phyloP scores from a whole-genome alignment of 371 early-diverging fungal species.

The Nematocida displodere region DNA sequence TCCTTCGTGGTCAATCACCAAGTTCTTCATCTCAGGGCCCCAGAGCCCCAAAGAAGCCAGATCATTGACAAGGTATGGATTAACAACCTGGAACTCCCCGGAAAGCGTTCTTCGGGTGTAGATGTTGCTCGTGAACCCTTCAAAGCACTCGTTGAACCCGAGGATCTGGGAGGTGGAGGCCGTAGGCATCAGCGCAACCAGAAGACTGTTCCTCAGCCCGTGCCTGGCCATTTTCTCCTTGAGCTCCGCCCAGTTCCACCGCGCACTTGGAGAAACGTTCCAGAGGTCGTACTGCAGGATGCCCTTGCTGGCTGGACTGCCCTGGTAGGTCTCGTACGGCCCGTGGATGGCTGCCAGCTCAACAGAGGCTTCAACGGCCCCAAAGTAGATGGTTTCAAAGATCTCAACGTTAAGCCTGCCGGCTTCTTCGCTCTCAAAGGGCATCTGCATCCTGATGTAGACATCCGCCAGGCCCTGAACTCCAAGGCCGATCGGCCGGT shows the following conservation, averaged over 20 bases:
- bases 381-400: slow-evolving; percentile 94
- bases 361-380: slow-evolving; percentile 84
- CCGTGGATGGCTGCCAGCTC: slow-evolving; percentile 80
- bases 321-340: slow-evolving; percentile 78
- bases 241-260: slow-evolving; percentile 82
- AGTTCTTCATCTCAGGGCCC: slow-evolving; percentile 87
- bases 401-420: slow-evolving; percentile 77
- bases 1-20: slow-evolving; percentile 85
- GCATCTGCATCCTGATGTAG: slow-evolving; percentile 82
- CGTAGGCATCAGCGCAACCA: slow-evolving; percentile 97
- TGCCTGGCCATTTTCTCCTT: slow-evolving; percentile 74
- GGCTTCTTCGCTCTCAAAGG: slow-evolving; percentile 89
- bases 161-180: slow-evolving; percentile 95
- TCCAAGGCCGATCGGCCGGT: slow-evolving; percentile 93
- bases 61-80: slow-evolving; percentile 85
- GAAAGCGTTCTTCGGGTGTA: slow-evolving; percentile 92
- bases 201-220: slow-evolving; percentile 92
- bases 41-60: slow-evolving; percentile 82
- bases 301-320: slow-evolving; percentile 83
- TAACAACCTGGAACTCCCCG: slow-evolving; percentile 98
- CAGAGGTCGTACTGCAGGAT: slow-evolving; percentile 89
- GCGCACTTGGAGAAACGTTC: slow-evolving; percentile 71
- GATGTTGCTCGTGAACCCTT: slow-evolving; percentile 93
- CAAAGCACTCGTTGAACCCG: slow-evolving; percentile 96
- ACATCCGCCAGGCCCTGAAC: slow-evolving; percentile 97